Conservation (phyloP, 1,284 basidiomycete genomes). For the Rhodotorula sp. region DNA sequence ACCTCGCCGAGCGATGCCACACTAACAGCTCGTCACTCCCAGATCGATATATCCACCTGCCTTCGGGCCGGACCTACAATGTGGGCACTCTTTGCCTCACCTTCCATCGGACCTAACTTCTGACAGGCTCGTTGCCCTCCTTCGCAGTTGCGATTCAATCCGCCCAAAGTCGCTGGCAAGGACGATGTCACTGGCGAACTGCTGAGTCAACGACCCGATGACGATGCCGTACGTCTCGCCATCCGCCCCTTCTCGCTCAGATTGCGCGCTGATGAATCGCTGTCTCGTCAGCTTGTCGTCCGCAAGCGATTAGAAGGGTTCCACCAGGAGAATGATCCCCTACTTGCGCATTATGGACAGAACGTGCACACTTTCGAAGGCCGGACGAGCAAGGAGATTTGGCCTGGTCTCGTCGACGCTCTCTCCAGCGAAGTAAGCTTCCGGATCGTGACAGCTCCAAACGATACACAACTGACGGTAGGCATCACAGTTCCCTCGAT, state of each 20-base stretch:
- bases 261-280: neutral
- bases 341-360: constrained; percentile 72
- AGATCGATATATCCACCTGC: constrained; percentile 90
- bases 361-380: constrained; percentile 63
- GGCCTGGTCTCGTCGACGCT: constrained; percentile 70
- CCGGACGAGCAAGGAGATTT: constrained; percentile 85
- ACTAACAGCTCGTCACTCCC: neutral
- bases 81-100: constrained; percentile 58
- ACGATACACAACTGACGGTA: neutral
- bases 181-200: constrained; percentile 85
- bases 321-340: constrained; percentile 81
- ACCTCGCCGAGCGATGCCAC: neutral
- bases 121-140: neutral
- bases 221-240: constrained; percentile 69
- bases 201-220: constrained; percentile 83
- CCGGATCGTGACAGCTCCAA: rapidly evolving
- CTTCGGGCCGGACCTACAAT: constrained; percentile 93
- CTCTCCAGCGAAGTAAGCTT: constrained; percentile 53
- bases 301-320: constrained; percentile 74
- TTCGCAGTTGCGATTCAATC: constrained; percentile 57
- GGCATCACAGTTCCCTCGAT: constrained; percentile 3
- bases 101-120: neutral
- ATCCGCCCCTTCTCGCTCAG: neutral
- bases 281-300: constrained; percentile 66
- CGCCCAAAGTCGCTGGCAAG: constrained; percentile 75